phyloP scores from a whole-genome alignment of 805 yeast genomes.

The Monosporozyma yasuniensis region DNA sequence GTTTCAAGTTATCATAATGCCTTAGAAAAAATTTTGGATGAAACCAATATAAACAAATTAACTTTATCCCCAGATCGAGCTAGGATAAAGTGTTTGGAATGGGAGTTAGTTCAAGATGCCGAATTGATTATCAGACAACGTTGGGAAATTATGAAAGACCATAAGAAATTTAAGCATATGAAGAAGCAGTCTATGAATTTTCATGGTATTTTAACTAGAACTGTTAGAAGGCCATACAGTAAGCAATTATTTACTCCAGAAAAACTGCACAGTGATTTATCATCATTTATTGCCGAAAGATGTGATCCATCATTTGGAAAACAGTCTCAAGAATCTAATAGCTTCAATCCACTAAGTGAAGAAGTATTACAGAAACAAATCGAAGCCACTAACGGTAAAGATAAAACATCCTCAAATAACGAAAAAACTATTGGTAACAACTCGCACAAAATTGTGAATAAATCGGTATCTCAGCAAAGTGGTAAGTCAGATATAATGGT shows the following conservation, averaged over 20 bases:
- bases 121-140: conserved; percentile 45
- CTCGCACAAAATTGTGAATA: background rate
- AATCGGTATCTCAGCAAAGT: background rate
- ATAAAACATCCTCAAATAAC: too few relatives aligned
- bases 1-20: conserved; percentile 8
- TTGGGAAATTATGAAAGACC: conserved; percentile 20
- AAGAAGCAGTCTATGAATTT: conserved; percentile 15
- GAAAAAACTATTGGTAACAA: background rate
- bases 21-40: conserved; percentile 16
- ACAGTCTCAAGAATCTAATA: too few relatives aligned
- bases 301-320: conserved; percentile 9
- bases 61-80: conserved; percentile 14
- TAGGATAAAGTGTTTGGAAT: conserved; percentile 45
- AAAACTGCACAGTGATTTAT: conserved; percentile 12
- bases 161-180: conserved; percentile 13
- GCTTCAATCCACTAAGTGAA: too few relatives aligned
- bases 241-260: conserved; percentile 5
- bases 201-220: conserved; percentile 17
- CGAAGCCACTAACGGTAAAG: background rate
- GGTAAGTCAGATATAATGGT: background rate
- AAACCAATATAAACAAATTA: conserved; percentile 10
- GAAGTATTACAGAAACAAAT: background rate
- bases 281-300: background rate
- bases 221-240: conserved; percentile 13
- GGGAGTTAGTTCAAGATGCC: conserved; percentile 57